Evolutionary conservation across 768 basidiomycete genomes (phyloP).

Genomic region (Megacollybia marginata): DNA sequence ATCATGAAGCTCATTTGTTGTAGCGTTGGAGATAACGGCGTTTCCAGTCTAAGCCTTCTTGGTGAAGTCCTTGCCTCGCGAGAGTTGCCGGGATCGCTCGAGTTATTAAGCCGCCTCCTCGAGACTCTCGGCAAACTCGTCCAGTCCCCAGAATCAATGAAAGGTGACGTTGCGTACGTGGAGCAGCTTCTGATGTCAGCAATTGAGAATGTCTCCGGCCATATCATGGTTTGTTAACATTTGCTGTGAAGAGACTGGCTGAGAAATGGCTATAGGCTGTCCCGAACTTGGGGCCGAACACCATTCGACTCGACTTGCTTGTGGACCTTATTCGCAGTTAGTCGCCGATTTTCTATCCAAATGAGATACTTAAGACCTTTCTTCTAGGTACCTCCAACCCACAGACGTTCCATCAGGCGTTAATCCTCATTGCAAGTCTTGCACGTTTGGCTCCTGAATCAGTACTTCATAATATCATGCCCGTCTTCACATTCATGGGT

Average conservation of each 20-base stretch:
- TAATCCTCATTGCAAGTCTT: slow-evolving; percentile 79
- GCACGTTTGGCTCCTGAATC: slow-evolving; percentile 84
- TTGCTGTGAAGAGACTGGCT: background rate
- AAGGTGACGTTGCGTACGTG: slow-evolving; percentile 67
- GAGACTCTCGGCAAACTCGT: slow-evolving; percentile 64
- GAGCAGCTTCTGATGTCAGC: slow-evolving; percentile 83
- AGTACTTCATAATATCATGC: slow-evolving; percentile 93
- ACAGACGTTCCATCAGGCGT: slow-evolving; percentile 89
- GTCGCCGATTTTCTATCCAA: slow-evolving; percentile 8
- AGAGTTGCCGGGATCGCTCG: slow-evolving; percentile 58
- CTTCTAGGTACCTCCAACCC: slow-evolving; percentile 76
- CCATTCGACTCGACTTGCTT: slow-evolving; percentile 75
- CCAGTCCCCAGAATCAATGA: slow-evolving; percentile 43
- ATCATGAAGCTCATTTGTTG: slow-evolving; percentile 1
- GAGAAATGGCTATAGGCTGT: slow-evolving; percentile 32
- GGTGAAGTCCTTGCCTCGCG: slow-evolving; percentile 66
- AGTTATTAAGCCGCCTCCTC: slow-evolving; percentile 64
- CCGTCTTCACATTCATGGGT: slow-evolving; percentile 99
- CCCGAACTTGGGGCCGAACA: slow-evolving; percentile 43
- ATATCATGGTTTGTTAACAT: slow-evolving; percentile 39
- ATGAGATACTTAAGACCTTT: slow-evolving; percentile 1
- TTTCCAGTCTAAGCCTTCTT: slow-evolving; percentile 48
- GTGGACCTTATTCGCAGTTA: slow-evolving; percentile 81
- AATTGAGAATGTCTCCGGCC: slow-evolving; percentile 56
- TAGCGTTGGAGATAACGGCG: slow-evolving; percentile 27